These are phyloP conservation scores for Mycena maculata DNA, from an alignment of 768 basidiomycete species.

Conservation along the genomic window DNA sequence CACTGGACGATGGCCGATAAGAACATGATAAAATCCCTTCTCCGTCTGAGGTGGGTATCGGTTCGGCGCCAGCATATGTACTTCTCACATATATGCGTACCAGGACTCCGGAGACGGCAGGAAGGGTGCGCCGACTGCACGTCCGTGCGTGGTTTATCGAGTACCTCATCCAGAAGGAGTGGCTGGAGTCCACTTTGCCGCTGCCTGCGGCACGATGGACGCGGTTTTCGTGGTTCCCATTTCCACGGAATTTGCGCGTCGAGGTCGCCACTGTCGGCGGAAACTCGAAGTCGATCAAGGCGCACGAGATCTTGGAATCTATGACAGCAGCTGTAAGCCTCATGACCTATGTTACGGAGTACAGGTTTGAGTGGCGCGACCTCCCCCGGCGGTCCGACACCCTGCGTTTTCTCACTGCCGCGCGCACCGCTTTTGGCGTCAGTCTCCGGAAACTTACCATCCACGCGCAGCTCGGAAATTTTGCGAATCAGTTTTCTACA, in stretches of 20 bases:
- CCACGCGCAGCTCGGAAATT: conserved; percentile 42
- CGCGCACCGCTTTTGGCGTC: conserved; percentile 41
- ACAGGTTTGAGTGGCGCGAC: conserved; percentile 54
- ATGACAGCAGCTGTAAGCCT: conserved; percentile 48
- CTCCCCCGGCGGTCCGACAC: conserved; percentile 47
- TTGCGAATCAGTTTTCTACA: conserved; percentile 33
- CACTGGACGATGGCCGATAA: conserved; percentile 47
- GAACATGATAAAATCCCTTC: conserved; percentile 40
- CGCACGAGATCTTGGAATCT: conserved; percentile 41
- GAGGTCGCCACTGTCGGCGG: conserved; percentile 9
- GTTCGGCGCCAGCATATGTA: no score
- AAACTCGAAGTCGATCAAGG: conserved; percentile 15
- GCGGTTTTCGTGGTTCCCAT: no score
- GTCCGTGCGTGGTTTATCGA: conserved; percentile 58
- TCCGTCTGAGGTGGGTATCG: conserved; percentile 43
- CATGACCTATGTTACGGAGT: conserved; percentile 48
- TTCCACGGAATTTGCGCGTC: no score
- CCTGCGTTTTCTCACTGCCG: conserved; percentile 42
- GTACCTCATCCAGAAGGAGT: conserved; percentile 37
- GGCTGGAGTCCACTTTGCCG: not conserved
- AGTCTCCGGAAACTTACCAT: conserved; percentile 50
- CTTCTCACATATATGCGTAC: no score
- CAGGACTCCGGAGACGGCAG: conserved; percentile 47
- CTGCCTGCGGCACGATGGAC: no score
- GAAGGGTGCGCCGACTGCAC: conserved; percentile 46